These are phyloP conservation scores for Lichenothelia convexa DNA, from an alignment of 495 filamentous ascomycete genomes.

Conservation along the genomic window DNA sequence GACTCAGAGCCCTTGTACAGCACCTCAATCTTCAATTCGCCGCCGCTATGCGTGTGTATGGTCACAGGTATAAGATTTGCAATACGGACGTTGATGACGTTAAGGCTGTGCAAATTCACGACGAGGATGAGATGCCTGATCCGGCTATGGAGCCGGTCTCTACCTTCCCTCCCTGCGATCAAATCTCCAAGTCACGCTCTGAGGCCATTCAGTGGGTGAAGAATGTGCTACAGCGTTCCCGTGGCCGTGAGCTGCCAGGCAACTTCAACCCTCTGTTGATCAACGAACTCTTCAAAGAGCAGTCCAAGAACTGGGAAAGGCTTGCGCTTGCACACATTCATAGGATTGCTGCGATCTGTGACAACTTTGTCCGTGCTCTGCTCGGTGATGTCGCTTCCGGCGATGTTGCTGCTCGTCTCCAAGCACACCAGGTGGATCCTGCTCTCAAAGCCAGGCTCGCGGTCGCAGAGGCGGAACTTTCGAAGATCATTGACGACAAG, in stretches of 20 bases:
- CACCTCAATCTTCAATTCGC: slow-evolving; percentile 39
- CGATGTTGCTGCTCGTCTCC: neutral
- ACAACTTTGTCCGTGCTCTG: slow-evolving; percentile 18
- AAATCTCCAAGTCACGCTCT: too few species aligned
- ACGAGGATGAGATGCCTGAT: too few species aligned
- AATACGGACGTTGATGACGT: too few species aligned
- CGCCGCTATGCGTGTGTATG: slow-evolving; percentile 24
- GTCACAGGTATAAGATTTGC: slow-evolving; percentile 26
- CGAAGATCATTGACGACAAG: slow-evolving; percentile 1
- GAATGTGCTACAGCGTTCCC: neutral
- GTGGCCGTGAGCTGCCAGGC: slow-evolving; percentile 27
- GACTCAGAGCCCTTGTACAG: slow-evolving; percentile 41
- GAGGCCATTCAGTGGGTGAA: too few species aligned
- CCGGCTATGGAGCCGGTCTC: too few species aligned
- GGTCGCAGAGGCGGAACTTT: slow-evolving; percentile 1
- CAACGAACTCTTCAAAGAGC: slow-evolving; percentile 31
- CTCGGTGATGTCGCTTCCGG: neutral
- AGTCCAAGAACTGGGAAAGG: slow-evolving; percentile 27
- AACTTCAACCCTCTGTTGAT: slow-evolving; percentile 33
- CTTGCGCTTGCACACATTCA: slow-evolving; percentile 23
- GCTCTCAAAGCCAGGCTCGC: neutral
- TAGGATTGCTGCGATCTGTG: slow-evolving; percentile 16
- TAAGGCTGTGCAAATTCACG: too few species aligned
- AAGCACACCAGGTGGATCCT: neutral
- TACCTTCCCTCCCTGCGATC: too few species aligned